phyloP scores from a whole-genome alignment of 306 rosid species.

The Comarum palustre region DNA sequence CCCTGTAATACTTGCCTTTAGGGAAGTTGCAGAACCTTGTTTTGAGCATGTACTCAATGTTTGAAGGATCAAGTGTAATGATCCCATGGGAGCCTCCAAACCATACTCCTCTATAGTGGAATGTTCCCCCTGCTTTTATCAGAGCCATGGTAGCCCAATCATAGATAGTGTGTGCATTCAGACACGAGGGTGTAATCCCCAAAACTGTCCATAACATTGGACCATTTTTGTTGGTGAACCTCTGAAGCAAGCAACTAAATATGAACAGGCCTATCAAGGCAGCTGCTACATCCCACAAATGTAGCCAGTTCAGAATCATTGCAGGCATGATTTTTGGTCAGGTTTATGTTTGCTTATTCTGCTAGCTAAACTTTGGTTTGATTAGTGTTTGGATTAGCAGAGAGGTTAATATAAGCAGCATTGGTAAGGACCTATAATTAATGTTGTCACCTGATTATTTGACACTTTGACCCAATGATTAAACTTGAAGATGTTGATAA shows the following conservation, averaged over 20 bases:
- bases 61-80: slow-evolving; percentile 35
- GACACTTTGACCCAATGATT: background rate
- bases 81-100: slow-evolving; percentile 33
- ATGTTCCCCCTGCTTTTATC: slow-evolving; percentile 44
- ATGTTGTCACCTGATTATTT: background rate
- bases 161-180: slow-evolving; percentile 20
- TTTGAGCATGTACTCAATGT: slow-evolving; percentile 42
- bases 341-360: background rate
- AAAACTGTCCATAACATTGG: slow-evolving; percentile 48
- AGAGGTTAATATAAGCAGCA: background rate
- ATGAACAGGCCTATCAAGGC: slow-evolving; percentile 30
- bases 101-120: slow-evolving; percentile 39
- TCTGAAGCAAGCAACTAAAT: slow-evolving; percentile 25
- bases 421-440: background rate
- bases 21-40: slow-evolving; percentile 46
- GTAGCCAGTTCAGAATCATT: slow-evolving; percentile 5
- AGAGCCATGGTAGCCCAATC: slow-evolving; percentile 38
- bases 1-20: slow-evolving; percentile 35
- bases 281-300: slow-evolving; percentile 23
- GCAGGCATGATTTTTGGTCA: slow-evolving; percentile 5
- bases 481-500: background rate
- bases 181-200: slow-evolving; percentile 35
- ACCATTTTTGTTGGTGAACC: slow-evolving; percentile 32
- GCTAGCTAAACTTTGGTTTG: background rate
- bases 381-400: background rate